Percentiles rank a stretch among this genome's conserved stretches.
Conservation (phyloP, 2,329 filamentous ascomycete genomes). For the Neonectria hederae region DNA sequence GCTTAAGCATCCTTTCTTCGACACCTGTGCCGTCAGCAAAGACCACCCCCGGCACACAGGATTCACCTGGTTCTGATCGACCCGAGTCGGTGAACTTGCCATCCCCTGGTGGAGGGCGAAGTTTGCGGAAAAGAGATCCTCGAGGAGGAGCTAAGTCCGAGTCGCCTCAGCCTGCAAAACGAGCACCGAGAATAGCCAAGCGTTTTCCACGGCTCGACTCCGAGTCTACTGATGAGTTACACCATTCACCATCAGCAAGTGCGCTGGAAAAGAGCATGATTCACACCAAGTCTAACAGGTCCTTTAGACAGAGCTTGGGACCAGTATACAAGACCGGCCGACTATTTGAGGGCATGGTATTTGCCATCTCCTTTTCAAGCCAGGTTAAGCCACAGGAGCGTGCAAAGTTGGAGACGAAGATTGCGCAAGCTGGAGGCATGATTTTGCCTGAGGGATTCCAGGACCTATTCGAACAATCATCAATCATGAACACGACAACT, state of each 20-base stretch:
- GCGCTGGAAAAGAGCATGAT: constrained; percentile 52
- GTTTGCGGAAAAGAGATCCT: constrained; percentile 29
- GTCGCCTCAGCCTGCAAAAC: constrained; percentile 41
- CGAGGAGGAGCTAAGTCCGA: constrained; percentile 35
- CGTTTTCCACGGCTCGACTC: constrained; percentile 48
- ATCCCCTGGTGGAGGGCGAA: constrained; percentile 36
- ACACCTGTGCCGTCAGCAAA: constrained; percentile 52
- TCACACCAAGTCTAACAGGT: constrained; percentile 40
- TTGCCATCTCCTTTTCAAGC: constrained; percentile 79
- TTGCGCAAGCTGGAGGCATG: constrained; percentile 75
- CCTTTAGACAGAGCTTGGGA: constrained; percentile 42
- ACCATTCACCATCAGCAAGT: constrained; percentile 50
- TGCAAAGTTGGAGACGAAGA: constrained; percentile 64
- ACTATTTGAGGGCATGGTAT: constrained; percentile 84
- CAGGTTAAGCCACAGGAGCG: constrained; percentile 53
- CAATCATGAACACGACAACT: constrained; percentile 47
- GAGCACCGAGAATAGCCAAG: constrained; percentile 33
- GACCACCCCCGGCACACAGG: constrained; percentile 49
- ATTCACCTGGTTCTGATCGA: constrained; percentile 41
- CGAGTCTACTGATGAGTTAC: constrained; percentile 60
- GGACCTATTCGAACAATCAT: constrained; percentile 72
- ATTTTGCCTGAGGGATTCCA: constrained; percentile 82
- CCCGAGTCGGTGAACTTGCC: constrained; percentile 34
- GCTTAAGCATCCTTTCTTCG: constrained; percentile 51
- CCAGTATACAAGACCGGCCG: constrained; percentile 39